A percentile compares a stretch with the other conserved stretches of the same genome.
phyloP scores from a whole-genome alignment of 371 early-diverging fungal species.

The Mucor piriformis region DNA sequence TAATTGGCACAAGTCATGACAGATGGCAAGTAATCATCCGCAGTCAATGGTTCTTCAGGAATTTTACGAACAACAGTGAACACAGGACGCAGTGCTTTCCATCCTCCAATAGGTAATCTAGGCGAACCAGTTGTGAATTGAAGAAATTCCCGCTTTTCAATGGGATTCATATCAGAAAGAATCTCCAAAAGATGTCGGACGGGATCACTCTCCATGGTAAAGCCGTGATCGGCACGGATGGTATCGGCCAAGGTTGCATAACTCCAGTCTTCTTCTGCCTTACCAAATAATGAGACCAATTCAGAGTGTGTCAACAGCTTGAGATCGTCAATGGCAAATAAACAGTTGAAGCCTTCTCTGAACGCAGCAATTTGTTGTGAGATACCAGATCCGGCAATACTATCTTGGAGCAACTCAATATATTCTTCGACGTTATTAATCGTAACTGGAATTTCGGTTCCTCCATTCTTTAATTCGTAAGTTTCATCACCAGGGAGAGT shows the following conservation, averaged over 20 bases:
- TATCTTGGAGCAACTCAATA: constrained; percentile 66
- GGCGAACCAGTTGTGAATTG: constrained; percentile 94
- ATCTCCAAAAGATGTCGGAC: constrained; percentile 70
- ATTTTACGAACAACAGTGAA: constrained; percentile 88
- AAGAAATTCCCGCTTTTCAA: constrained; percentile 80
- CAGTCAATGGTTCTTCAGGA: constrained; percentile 61
- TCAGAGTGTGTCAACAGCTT: constrained; percentile 73
- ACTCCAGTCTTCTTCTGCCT: constrained; percentile 82
- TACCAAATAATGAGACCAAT: constrained; percentile 70
- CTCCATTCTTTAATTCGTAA: constrained; percentile 65
- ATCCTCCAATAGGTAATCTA: constrained; percentile 86
- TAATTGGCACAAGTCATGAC: constrained; percentile 98
- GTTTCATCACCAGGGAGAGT: constrained; percentile 78
- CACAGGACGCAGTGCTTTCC: constrained; percentile 80
- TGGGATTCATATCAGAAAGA: constrained; percentile 62
- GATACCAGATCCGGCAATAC: constrained; percentile 78
- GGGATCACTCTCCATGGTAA: constrained; percentile 69
- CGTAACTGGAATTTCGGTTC: constrained; percentile 68
- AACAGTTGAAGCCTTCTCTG: constrained; percentile 76
- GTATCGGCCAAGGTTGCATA: constrained; percentile 66
- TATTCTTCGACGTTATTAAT: constrained; percentile 79
- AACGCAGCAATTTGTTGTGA: constrained; percentile 75
- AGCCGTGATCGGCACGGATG: constrained; percentile 91
- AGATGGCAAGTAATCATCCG: constrained; percentile 88
- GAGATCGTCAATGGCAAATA: constrained; percentile 76